Base-by-base conservation (phyloP, 2,329 filamentous ascomycete genomes). In the Pestalotiopsis sp. region DNA sequence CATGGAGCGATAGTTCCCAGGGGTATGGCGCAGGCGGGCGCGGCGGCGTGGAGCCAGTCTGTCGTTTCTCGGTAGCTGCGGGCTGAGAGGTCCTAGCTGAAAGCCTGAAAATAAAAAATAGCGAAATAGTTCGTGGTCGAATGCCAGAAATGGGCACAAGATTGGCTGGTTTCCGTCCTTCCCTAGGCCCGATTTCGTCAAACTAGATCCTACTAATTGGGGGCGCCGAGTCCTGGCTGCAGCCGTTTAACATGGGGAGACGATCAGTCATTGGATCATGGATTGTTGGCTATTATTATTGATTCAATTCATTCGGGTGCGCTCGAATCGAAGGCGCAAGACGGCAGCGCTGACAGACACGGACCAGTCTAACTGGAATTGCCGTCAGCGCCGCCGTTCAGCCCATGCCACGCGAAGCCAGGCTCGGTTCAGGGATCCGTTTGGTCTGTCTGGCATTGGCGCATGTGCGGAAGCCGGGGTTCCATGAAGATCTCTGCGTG, bases 311-410 rank as follows among this genome's bases (percentile, higher is more conserved):
- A 27, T 66, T 60, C 64, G 58, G 63, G 38, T 20, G 25, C 27
- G 52, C 27, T 57, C 56, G 36, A 39, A 62, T 66, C 39, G 39
- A 49, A 66, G 36, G 59, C 59, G 59, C 36, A 62, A 62, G 59
- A 62, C 59, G 59, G 59, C 12, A 62, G n/a, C 45, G 45, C 45
- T 64, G 60, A 36, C 64, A 64, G 36, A 52, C 25, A 49, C 67
- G 67, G 67, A 56, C 61, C 27, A 68, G 39, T 65, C 67, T 68
- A 68, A 64, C 62, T 56, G 25, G 62, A 64, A 38, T n/a, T 39
- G 62, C 14, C 36, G 27, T 25, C 27, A 20, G 27, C 38, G 38
- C 39, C 62, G 38, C 14, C 23, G 20, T 64, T 62, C 59, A 52
- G 45, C 45, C 45, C 62, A 64, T 36, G 20, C 39, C 25, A 38